Conservation (phyloP, 495 filamentous ascomycete species). For the Aspergillus incahuasiensis region DNA sequence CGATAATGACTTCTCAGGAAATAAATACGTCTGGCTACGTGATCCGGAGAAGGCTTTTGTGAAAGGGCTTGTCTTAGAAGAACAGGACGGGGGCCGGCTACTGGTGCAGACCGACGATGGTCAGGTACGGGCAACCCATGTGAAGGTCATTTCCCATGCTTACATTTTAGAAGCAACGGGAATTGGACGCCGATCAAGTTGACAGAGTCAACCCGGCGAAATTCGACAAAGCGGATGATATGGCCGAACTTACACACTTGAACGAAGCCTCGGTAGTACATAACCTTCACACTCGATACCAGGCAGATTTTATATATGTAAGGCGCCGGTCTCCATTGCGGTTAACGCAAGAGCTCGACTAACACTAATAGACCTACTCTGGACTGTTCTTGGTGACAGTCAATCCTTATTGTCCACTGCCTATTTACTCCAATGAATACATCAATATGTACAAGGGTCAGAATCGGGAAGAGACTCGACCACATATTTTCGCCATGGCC, state of each 20-base stretch:
- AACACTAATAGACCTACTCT: constrained; percentile 71
- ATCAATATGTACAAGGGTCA: constrained; percentile 94
- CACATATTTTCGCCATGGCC: constrained; percentile 98
- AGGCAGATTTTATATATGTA: constrained; percentile 91
- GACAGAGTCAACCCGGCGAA: constrained; percentile 99
- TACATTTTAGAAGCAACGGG: constrained; percentile 62
- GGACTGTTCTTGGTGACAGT: constrained; percentile 95
- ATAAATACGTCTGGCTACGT: constrained; percentile 94
- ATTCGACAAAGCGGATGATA: constrained; percentile 98
- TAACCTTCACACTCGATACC: constrained; percentile 90
- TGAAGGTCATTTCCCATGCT: constrained; percentile 1
- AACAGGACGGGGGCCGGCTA: constrained; percentile 59
- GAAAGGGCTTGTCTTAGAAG: constrained; percentile 85
- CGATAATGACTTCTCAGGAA: constrained; percentile 98
- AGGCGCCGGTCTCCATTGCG: constrained; percentile 16
- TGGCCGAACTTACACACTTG: constrained; percentile 96
- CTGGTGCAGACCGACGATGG: constrained; percentile 93
- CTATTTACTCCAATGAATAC: constrained; percentile 96
- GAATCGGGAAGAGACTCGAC: constrained; percentile 86
- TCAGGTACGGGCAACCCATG: constrained; percentile 52
- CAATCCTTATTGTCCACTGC: constrained; percentile 91
- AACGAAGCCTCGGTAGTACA: constrained; percentile 98
- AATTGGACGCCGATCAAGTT: constrained; percentile 75
- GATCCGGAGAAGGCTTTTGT: constrained; percentile 85
- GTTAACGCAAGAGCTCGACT: background rate